phyloP scores from a whole-genome alignment of 2,329 filamentous ascomycete genomes.

The Aureobasidium mangrovei region DNA sequence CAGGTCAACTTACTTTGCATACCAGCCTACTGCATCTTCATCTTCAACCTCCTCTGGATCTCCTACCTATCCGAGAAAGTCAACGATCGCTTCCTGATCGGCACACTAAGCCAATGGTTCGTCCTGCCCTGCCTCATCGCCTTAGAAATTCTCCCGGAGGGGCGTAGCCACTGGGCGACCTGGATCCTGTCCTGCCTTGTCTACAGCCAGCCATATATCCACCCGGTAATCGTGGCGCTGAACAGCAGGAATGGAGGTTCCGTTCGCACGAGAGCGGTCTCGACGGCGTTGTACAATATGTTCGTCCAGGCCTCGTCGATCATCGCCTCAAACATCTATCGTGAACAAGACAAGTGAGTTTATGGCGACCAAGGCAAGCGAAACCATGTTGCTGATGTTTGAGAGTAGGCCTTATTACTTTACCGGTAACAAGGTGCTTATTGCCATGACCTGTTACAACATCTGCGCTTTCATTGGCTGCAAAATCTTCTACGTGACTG shows the following conservation, averaged over 20 bases:
- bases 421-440: conserved; percentile 45
- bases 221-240: conserved; percentile 53
- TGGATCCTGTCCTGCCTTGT: conserved; percentile 33
- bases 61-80: conserved; percentile 43
- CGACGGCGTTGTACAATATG: conserved; percentile 55
- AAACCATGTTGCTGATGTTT: conserved; percentile 16
- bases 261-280: conserved; percentile 54
- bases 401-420: conserved; percentile 41
- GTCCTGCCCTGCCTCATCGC: conserved; percentile 33
- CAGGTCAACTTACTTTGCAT: conserved; percentile 35
- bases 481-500: conserved; percentile 45
- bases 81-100: conserved; percentile 44
- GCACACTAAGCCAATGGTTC: conserved; percentile 34
- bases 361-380: conserved; percentile 22
- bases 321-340: conserved; percentile 22
- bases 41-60: conserved; percentile 41
- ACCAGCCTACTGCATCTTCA: conserved; percentile 40
- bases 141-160: conserved; percentile 27
- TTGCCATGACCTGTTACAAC: conserved; percentile 43
- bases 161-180: conserved; percentile 30
- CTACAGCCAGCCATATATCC: conserved; percentile 35
- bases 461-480: conserved; percentile 43
- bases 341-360: conserved; percentile 17
- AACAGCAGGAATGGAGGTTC: conserved; percentile 55
- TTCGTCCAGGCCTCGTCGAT: conserved; percentile 33